A percentile compares a stretch with the other conserved stretches of the same genome.
phyloP scores from a whole-genome alignment of 768 basidiomycete species.

The Leucosporidium scottii region DNA sequence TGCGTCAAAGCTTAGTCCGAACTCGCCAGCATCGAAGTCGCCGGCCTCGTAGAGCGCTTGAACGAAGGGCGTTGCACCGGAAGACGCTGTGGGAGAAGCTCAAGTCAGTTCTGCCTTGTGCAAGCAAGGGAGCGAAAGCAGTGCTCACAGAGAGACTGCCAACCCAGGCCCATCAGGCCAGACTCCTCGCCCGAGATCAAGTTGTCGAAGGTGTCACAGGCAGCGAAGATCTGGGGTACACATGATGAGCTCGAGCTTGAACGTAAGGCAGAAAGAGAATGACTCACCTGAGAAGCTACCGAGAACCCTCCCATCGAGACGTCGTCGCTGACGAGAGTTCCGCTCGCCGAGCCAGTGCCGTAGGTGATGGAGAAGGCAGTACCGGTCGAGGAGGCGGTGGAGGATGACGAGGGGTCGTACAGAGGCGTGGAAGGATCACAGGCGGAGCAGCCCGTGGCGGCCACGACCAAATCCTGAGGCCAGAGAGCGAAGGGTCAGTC shows the following conservation, averaged over 20 bases:
- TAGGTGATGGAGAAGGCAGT: constrained; percentile 5
- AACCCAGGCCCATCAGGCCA: background rate
- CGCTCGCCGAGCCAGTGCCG: background rate
- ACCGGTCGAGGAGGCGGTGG: constrained; percentile 1
- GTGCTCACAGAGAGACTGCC: too few relatives aligned
- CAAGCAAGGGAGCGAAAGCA: too few relatives aligned
- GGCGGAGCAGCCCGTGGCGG: background rate
- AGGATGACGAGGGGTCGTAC: background rate
- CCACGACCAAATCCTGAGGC: background rate
- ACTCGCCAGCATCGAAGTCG: too few relatives aligned
- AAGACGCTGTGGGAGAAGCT: too few relatives aligned
- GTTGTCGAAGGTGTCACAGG: background rate
- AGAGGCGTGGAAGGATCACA: background rate
- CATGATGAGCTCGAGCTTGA: background rate
- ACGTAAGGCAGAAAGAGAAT: too few relatives aligned
- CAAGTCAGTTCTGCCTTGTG: too few relatives aligned
- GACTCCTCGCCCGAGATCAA: background rate
- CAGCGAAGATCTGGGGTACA: background rate
- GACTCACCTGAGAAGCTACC: too few relatives aligned
- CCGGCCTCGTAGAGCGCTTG: too few relatives aligned
- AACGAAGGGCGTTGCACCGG: too few relatives aligned
- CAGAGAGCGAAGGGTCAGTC: background rate
- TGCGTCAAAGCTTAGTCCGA: too few relatives aligned
- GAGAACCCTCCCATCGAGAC: constrained; percentile 1
- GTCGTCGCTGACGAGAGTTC: background rate